These are phyloP conservation scores for Veloporphyrellus conicus DNA, from an alignment of 1,284 basidiomycete species.

Conservation along the genomic window DNA sequence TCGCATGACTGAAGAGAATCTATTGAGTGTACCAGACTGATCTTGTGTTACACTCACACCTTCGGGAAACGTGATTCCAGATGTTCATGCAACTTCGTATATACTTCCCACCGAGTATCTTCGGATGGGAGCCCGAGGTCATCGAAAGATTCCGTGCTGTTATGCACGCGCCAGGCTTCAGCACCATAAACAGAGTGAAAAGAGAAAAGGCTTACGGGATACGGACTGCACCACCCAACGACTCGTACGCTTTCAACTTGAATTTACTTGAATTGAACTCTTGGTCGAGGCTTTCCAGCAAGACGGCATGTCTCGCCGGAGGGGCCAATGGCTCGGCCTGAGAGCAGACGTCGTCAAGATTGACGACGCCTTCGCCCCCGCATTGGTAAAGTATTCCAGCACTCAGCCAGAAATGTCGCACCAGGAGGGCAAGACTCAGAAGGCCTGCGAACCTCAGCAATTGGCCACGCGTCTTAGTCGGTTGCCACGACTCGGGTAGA, in stretches of 20 bases:
- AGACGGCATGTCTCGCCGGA: constrained; percentile 20
- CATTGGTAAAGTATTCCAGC: not conserved
- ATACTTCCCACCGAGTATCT: constrained; percentile 45
- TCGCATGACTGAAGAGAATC: constrained; percentile 37
- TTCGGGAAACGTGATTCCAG: constrained; percentile 40
- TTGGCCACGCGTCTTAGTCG: not conserved
- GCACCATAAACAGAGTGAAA: not conserved
- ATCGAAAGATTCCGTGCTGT: constrained; percentile 40
- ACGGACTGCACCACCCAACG: constrained; percentile 41
- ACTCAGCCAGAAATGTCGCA: constrained; percentile 5
- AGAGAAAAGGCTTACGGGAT: constrained; percentile 37
- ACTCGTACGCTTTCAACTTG: constrained; percentile 39
- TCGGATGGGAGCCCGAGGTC: constrained; percentile 39
- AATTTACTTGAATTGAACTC: constrained; percentile 35
- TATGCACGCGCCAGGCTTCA: not conserved
- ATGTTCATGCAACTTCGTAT: constrained; percentile 42
- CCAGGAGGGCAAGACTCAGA: constrained; percentile 12
- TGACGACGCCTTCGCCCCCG: not conserved
- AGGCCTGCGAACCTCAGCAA: constrained; percentile 7
- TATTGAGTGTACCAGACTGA: not conserved
- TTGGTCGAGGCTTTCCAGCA: constrained; percentile 36
- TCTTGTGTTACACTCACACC: constrained; percentile 29
- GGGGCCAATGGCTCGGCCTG: constrained; percentile 33
- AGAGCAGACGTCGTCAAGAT: constrained; percentile 28
- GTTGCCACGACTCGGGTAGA: not conserved